Evolutionary conservation across 2,329 filamentous ascomycete species (phyloP).

Genomic region (Beauveria pseudobassiana): DNA sequence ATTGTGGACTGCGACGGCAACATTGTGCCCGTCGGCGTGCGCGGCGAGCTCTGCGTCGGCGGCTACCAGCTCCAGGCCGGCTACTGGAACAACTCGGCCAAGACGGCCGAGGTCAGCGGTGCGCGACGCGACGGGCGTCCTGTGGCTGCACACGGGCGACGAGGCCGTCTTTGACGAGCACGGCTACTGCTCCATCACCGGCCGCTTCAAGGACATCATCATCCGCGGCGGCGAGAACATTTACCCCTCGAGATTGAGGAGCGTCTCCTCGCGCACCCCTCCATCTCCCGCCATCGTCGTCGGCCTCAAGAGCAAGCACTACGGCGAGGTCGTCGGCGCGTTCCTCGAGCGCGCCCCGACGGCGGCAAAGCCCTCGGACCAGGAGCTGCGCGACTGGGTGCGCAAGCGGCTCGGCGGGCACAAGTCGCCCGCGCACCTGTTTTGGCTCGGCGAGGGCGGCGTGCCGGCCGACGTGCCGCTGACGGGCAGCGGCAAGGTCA

Average conservation of each 20-base stretch:
- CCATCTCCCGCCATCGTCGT: constrained; percentile 58
- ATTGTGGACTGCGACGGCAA: constrained; percentile 62
- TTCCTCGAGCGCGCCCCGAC: constrained; percentile 44
- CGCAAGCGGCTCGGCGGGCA: constrained; percentile 54
- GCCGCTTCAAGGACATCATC: constrained; percentile 73
- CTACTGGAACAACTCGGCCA: constrained; percentile 64
- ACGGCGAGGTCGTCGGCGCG: constrained; percentile 64
- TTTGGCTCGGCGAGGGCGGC: constrained; percentile 61
- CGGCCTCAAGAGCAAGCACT: constrained; percentile 61
- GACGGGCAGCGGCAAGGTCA: constrained; percentile 66
- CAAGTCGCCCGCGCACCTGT: constrained; percentile 66
- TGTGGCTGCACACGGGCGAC: constrained; percentile 64
- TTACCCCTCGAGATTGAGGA: constrained; percentile 70
- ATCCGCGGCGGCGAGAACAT: constrained; percentile 69
- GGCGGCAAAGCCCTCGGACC: constrained; percentile 34
- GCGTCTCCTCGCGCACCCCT: constrained; percentile 56
- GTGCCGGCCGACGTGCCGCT: constrained; percentile 50
- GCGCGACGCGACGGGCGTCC: constrained; percentile 41
- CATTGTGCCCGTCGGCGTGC: constrained; percentile 57
- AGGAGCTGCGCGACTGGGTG: constrained; percentile 56
- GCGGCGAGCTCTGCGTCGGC: constrained; percentile 69
- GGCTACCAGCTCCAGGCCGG: constrained; percentile 68
- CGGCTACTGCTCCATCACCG: constrained; percentile 66
- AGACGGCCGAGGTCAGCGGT: constrained; percentile 58
- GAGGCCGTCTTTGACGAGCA: constrained; percentile 59